Conservation (phyloP, 208 protist species). For the Leishmania tropica region DNA sequence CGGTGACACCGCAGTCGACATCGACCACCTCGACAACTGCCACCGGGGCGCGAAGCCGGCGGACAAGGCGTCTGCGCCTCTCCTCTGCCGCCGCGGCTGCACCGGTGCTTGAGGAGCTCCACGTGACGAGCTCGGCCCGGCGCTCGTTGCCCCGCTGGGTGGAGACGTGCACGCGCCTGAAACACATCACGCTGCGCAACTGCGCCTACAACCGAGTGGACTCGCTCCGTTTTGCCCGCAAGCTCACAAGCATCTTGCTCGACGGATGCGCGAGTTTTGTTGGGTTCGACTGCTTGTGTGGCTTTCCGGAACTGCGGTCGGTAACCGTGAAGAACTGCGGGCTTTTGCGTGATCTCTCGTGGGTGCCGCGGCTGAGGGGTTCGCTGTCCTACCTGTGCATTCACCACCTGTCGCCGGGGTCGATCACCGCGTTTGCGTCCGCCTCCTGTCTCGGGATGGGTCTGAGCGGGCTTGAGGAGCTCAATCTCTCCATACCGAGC, state of each 20-base stretch:
- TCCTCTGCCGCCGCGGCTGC: background rate
- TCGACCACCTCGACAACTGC: background rate
- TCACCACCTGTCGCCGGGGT: background rate
- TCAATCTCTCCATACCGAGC: constrained; percentile 12
- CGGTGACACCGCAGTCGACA: background rate
- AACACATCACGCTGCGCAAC: background rate
- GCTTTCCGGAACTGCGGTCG: constrained; percentile 8
- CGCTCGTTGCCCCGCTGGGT: constrained; percentile 20
- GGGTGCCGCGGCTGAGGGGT: constrained; percentile 13
- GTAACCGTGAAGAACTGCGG: constrained; percentile 13
- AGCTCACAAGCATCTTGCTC: constrained; percentile 3
- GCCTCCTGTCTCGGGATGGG: background rate
- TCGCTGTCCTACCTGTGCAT: constrained; percentile 10
- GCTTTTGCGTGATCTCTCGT: constrained; percentile 9
- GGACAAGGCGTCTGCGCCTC: constrained; percentile 1
- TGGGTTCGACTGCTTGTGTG: constrained; percentile 12
- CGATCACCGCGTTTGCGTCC: background rate
- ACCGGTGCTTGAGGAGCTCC: constrained; percentile 29
- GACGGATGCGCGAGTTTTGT: constrained; percentile 12
- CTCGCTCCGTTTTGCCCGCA: background rate
- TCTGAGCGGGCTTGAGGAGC: background rate
- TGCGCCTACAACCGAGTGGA: constrained; percentile 12
- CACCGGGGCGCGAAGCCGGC: background rate
- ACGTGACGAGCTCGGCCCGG: constrained; percentile 9
- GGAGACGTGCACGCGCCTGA: constrained; percentile 3